Evolutionary conservation across 768 basidiomycete species (phyloP), one percentile per base, ranked within the genome.

Genomic region (Chlorophyllum brunneum): DNA sequence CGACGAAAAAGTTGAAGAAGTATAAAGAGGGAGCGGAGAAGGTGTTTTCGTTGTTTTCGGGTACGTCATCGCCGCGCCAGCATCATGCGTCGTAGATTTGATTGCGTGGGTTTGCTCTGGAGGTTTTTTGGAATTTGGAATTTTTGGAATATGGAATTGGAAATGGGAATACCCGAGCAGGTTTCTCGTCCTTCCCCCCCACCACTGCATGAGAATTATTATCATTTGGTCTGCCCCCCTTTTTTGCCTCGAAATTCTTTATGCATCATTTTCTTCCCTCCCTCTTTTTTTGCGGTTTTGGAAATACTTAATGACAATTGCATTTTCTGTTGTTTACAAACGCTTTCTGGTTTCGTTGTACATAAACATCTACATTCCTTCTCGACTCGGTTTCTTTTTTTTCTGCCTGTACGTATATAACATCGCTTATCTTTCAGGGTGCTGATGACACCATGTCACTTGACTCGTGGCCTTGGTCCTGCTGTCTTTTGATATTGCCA

Each of bases 1-100:
- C 79, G 79, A 82, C 67, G 62, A 88, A 81, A 74, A 91, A 86
- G 68, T 66, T 89, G 67, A 88, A 85, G 76, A 90, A 85, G 71
- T 88, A 89, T 73, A 92, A 91, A 71, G 85, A 90, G 63, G 86
- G 85, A 56, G 88, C 90, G 2, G 89, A 91, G 73, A 92, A 92
- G 58, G 79, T 92, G 50, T 76, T 92, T 53, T 88, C 88, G 27
- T 72, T 92, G 57, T 92, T 92, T 67, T 85, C 85, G 37, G 81
- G 86, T 23, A 48, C 58, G 23, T 40, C 23, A 15, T 53, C 51
- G 7, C 85, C 86, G 55, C 85, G 79, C 53, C 79, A 77, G 9
- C 65, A 41, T 66, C 62, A 57, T 64, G 56, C 30, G n/a, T 46
- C 34, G 43, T 53, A 53, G 44, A 46, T 6, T 10, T 30, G 37